Evolutionary conservation across 176 grass and related monocot species (phyloP).

Genomic region (Zea luxurians): DNA sequence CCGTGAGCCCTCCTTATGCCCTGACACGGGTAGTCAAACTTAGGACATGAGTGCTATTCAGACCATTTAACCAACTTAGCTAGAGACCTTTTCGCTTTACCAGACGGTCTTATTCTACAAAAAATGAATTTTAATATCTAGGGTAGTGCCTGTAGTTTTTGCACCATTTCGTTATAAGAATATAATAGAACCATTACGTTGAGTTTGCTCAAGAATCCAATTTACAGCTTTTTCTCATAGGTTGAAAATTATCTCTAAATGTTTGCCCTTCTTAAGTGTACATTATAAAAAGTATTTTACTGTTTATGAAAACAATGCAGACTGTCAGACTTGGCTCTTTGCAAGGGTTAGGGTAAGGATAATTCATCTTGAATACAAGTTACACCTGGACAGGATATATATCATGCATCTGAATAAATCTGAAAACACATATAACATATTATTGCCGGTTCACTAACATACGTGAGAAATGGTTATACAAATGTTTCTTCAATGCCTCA

Average conservation of each 20-base stretch:
- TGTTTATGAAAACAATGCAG: neutral
- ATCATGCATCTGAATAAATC: neutral
- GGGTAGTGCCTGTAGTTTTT: neutral
- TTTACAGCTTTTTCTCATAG: neutral
- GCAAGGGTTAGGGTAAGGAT: neutral
- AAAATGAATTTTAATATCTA: neutral
- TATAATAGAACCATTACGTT: neutral
- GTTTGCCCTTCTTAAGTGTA: neutral
- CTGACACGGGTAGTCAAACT: too few species aligned
- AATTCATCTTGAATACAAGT: conserved; percentile 6
- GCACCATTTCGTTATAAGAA: neutral
- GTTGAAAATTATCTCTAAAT: neutral
- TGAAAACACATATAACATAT: neutral
- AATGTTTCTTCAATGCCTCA: neutral
- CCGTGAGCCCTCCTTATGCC: too few species aligned
- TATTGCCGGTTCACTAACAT: neutral
- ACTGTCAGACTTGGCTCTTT: neutral
- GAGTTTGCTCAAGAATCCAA: conserved; percentile 2
- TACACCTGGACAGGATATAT: neutral
- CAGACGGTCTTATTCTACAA: neutral
- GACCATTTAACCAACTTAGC: too few species aligned
- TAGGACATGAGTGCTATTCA: too few species aligned
- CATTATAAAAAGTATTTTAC: neutral
- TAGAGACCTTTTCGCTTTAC: too few species aligned
- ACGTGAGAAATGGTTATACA: neutral